A percentile compares a stretch with the other conserved stretches of the same genome.
These are phyloP conservation scores for Fusarium beomiforme DNA, from an alignment of 2,329 filamentous ascomycete genomes.

Conservation along the genomic window DNA sequence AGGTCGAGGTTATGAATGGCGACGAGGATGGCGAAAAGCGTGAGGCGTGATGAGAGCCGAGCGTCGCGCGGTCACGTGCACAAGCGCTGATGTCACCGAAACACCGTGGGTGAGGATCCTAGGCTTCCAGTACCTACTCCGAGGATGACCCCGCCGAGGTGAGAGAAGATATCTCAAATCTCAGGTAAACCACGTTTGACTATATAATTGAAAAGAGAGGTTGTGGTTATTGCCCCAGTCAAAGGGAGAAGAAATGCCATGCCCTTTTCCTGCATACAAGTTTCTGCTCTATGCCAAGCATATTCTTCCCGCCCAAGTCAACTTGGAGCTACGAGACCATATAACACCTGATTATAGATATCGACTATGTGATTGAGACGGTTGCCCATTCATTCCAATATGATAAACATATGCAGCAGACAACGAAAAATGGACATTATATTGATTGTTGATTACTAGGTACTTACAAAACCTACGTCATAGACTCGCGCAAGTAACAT, in stretches of 20 bases:
- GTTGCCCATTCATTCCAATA: neutral
- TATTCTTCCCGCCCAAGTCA: neutral
- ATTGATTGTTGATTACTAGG: neutral
- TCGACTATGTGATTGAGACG: neutral
- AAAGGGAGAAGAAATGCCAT: no score
- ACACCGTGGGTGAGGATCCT: constrained; percentile 3
- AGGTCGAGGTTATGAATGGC: constrained; percentile 6
- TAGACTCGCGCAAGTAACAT: neutral
- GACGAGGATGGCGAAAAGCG: constrained; percentile 13
- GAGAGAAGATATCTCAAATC: neutral
- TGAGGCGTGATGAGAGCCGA: constrained; percentile 40
- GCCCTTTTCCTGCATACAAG: no score
- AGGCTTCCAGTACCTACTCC: neutral
- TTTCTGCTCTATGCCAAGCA: neutral
- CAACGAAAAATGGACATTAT: neutral
- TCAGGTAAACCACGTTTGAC: no score
- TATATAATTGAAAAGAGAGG: no score
- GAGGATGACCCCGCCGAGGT: neutral
- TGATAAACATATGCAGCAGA: neutral
- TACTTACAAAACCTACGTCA: neutral
- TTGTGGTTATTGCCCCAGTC: no score
- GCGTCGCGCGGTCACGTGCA: constrained; percentile 47
- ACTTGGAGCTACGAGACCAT: neutral
- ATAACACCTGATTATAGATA: neutral
- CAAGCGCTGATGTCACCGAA: constrained; percentile 14